Evolutionary conservation across 2,329 filamentous ascomycete species (phyloP).

Genomic region (Diplodia sapinea): DNA sequence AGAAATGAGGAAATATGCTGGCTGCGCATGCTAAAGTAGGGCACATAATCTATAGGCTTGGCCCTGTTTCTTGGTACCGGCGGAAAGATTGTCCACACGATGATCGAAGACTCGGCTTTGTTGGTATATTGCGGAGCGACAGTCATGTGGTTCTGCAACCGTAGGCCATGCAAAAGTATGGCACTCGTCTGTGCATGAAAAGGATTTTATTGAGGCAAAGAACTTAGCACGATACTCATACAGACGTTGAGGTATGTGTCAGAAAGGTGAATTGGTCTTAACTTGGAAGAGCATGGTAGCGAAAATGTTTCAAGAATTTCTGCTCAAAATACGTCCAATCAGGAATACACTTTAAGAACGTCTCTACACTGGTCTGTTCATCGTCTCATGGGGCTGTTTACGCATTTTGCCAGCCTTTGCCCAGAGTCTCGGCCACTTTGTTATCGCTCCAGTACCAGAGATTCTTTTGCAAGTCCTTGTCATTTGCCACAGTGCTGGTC

Average conservation of each 20-base stretch:
- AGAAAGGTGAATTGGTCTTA: too few species aligned
- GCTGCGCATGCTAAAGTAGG: background rate
- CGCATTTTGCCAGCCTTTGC: constrained; percentile 30
- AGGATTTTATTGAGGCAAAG: background rate
- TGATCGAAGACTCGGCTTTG: too few species aligned
- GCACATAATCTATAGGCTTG: background rate
- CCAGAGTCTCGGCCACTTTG: constrained; percentile 29
- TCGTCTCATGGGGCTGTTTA: constrained; percentile 1
- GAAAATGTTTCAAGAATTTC: background rate
- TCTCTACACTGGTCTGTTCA: background rate
- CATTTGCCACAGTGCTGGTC: constrained; percentile 38
- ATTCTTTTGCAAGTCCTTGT: constrained; percentile 42
- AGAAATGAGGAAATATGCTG: background rate
- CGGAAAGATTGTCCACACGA: background rate
- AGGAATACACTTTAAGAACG: background rate
- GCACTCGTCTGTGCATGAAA: background rate
- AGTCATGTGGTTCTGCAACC: too few species aligned
- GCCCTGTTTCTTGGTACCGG: background rate
- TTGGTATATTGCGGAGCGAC: background rate
- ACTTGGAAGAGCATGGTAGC: background rate
- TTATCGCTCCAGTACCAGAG: constrained; percentile 45
- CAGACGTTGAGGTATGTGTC: background rate
- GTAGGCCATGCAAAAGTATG: background rate
- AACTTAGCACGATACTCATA: background rate
- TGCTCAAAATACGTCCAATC: background rate